Evolutionary conservation across 768 basidiomycete species (phyloP).

Genomic region (Mycena vitilis): DNA sequence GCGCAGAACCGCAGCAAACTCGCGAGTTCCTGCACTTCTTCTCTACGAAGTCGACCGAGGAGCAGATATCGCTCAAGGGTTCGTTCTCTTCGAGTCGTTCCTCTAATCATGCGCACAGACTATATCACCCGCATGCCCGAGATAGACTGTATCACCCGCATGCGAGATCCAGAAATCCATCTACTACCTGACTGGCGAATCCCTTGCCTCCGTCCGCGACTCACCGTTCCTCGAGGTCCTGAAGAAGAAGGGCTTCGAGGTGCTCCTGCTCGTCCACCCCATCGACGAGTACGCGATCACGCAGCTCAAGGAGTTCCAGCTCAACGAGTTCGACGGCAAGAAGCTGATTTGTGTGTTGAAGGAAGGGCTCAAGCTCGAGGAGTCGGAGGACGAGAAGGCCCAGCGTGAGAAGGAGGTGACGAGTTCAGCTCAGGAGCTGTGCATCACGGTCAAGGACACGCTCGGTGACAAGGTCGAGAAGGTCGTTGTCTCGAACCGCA

Average conservation of each 20-base stretch:
- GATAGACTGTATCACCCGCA: too few relatives aligned
- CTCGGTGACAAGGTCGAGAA: conserved; percentile 99
- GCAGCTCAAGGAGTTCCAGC: conserved; percentile 81
- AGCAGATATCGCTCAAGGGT: conserved; percentile 95
- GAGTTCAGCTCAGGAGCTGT: conserved; percentile 90
- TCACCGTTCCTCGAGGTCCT: conserved; percentile 99
- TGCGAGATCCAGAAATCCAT: conserved; percentile 95
- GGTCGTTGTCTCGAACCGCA: conserved; percentile 97
- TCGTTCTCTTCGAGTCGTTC: conserved; percentile 3
- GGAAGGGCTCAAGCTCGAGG: conserved; percentile 98
- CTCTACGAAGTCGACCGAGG: conserved; percentile 94
- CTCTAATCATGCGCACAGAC: conserved; percentile 59
- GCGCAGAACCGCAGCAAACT: conserved; percentile 99
- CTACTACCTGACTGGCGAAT: conserved; percentile 99
- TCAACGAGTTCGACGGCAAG: conserved; percentile 98
- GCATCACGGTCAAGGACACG: conserved; percentile 95
- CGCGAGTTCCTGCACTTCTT: conserved; percentile 99
- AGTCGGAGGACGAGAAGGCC: conserved; percentile 98
- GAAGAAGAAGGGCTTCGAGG: conserved; percentile 99
- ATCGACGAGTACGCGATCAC: conserved; percentile 99
- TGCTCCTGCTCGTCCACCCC: conserved; percentile 96
- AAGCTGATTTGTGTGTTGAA: conserved; percentile 98
- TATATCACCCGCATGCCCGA: conserved; percentile 99
- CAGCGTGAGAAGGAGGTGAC: conserved; percentile 84
- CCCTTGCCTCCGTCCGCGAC: conserved; percentile 88